Percentiles rank a stretch among this genome's conserved stretches.
phyloP scores from a whole-genome alignment of 2,329 filamentous ascomycete species.

The Aspergillus fijiensis region DNA sequence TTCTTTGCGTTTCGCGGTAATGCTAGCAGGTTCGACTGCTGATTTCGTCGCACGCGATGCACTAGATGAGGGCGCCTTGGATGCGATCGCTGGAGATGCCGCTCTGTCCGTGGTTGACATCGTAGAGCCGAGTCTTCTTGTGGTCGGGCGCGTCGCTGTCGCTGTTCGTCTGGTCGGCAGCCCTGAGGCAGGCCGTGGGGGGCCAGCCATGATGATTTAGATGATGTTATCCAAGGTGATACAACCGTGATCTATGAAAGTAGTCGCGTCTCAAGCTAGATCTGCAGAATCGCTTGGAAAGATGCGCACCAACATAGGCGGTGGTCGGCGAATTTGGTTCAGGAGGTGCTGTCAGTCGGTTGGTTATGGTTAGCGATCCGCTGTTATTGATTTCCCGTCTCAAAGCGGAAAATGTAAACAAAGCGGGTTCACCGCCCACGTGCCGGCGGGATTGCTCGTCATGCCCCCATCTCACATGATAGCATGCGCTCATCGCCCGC shows the following conservation, averaged over 20 bases:
- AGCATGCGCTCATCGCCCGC: constrained; percentile 18
- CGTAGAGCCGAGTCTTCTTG: constrained; percentile 52
- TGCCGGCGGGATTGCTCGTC: constrained; percentile 15
- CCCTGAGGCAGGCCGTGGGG: constrained; percentile 51
- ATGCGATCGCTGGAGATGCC: constrained; percentile 69
- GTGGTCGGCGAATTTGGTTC: background rate
- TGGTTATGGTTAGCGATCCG: background rate
- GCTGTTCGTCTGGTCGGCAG: constrained; percentile 50
- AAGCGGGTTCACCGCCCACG: constrained; percentile 21
- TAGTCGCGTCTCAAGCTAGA: background rate
- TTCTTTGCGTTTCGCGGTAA: constrained; percentile 78
- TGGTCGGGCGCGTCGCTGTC: constrained; percentile 50
- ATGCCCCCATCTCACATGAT: constrained; percentile 31
- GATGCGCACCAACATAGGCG: background rate
- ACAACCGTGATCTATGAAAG: background rate
- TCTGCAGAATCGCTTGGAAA: background rate
- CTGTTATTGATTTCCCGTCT: constrained; percentile 15
- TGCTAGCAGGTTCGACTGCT: constrained; percentile 48
- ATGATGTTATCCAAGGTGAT: background rate
- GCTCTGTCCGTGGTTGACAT: constrained; percentile 52
- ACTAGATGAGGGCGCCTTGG: constrained; percentile 55
- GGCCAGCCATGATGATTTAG: constrained; percentile 52
- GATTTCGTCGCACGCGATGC: constrained; percentile 42
- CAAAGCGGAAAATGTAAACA: constrained; percentile 35
- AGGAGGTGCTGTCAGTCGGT: background rate